Conservation (phyloP, 2,329 filamentous ascomycete genomes). For the Orbilia oligospora region DNA sequence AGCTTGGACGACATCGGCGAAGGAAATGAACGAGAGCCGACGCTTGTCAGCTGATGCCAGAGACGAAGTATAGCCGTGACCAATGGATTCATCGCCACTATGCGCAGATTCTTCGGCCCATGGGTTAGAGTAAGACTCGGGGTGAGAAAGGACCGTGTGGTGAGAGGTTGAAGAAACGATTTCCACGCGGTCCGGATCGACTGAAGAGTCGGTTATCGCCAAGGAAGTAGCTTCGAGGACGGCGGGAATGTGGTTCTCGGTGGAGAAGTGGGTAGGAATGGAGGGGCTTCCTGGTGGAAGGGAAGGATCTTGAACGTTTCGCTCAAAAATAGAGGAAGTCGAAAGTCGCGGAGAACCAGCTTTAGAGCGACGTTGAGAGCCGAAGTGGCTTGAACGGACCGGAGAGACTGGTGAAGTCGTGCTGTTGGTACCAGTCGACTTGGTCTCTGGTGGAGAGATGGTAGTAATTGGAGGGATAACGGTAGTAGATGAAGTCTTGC, state of each 20-base stretch:
- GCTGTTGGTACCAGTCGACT: slow-evolving; percentile 48
- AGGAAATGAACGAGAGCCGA: slow-evolving; percentile 93
- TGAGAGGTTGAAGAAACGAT: slow-evolving; percentile 80
- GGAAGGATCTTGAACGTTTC: slow-evolving; percentile 79
- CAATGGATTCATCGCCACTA: slow-evolving; percentile 61
- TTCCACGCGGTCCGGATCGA: slow-evolving; percentile 90
- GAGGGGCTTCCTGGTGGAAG: slow-evolving; percentile 77
- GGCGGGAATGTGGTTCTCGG: slow-evolving; percentile 92
- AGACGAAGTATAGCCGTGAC: slow-evolving; percentile 46
- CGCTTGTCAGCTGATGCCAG: slow-evolving; percentile 67
- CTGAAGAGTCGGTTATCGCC: slow-evolving; percentile 87
- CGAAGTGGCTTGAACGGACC: slow-evolving; percentile 73
- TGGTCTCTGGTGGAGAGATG: slow-evolving; percentile 65
- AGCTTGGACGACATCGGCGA: slow-evolving; percentile 92
- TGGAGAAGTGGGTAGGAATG: slow-evolving; percentile 94
- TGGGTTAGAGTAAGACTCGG: slow-evolving; percentile 51
- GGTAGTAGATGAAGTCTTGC: slow-evolving; percentile 65
- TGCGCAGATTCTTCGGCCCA: slow-evolving; percentile 56
- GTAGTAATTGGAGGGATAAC: slow-evolving; percentile 66
- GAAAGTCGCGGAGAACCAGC: slow-evolving; percentile 69
- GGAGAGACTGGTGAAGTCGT: slow-evolving; percentile 72
- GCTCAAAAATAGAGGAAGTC: slow-evolving; percentile 80
- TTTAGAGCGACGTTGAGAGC: slow-evolving; percentile 59
- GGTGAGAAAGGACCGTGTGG: slow-evolving; percentile 48
- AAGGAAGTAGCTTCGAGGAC: slow-evolving; percentile 92